A percentile compares a stretch with the other conserved stretches of the same genome.
Evolutionary conservation across 2,329 filamentous ascomycete species (phyloP).

Genomic region (Truncatella angustata): DNA sequence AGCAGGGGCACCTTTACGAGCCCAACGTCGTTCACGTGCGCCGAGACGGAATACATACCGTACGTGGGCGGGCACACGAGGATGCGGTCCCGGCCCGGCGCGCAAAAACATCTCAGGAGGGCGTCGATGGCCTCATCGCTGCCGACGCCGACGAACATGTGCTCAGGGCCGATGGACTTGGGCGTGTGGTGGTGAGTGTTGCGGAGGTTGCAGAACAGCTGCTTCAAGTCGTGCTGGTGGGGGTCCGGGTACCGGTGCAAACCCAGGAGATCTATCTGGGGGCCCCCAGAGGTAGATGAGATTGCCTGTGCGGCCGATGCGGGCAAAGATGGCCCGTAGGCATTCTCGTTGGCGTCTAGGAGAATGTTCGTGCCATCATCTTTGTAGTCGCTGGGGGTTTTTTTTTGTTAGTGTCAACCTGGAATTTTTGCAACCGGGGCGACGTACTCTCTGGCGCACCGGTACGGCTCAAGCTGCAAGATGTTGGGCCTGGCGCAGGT

Average conservation of each 20-base stretch:
- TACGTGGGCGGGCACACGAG: conserved; percentile 95
- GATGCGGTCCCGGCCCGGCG: conserved; percentile 83
- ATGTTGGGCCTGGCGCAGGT: conserved; percentile 78
- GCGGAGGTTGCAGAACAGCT: conserved; percentile 80
- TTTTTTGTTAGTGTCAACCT: too few relatives aligned
- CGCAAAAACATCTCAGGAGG: conserved; percentile 88
- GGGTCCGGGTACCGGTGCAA: conserved; percentile 96
- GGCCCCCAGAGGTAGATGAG: conserved; percentile 36
- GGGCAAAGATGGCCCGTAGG: conserved; percentile 79
- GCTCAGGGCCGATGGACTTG: conserved; percentile 70
- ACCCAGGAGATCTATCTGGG: conserved; percentile 72
- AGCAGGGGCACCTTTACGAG: conserved; percentile 85
- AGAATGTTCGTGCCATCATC: conserved; percentile 95
- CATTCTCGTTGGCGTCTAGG: conserved; percentile 97
- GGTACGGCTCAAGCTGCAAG: conserved; percentile 72
- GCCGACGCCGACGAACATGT: conserved; percentile 93
- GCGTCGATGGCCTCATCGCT: conserved; percentile 97
- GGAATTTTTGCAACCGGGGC: too few relatives aligned
- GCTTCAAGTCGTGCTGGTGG: conserved; percentile 85
- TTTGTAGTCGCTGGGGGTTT: conserved; percentile 86
- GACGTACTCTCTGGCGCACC: conserved; percentile 72
- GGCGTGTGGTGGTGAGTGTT: conserved; percentile 80
- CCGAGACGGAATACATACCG: conserved; percentile 96
- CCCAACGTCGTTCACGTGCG: conserved; percentile 87
- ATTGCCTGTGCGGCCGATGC: conserved; percentile 39